Evolutionary conservation across 2,329 filamentous ascomycete genomes (phyloP).

Genomic region (Mollisia scopiformis): DNA sequence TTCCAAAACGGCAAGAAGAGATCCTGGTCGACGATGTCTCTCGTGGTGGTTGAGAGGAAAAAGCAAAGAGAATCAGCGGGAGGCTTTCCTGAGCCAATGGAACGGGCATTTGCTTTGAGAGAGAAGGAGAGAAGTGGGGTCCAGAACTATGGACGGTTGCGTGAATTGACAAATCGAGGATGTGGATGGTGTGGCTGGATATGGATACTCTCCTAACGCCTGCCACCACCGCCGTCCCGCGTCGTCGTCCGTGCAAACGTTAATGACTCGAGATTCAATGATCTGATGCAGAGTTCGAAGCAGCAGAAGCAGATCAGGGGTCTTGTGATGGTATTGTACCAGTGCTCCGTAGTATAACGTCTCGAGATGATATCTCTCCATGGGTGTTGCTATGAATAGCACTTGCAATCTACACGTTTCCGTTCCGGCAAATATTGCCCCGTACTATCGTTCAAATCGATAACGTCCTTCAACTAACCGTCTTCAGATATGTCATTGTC

Average conservation of each 20-base stretch:
- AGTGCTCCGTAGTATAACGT: too few relatives aligned
- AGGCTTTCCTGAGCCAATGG: neutral
- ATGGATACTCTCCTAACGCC: neutral
- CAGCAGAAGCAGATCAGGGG: constrained; percentile 3
- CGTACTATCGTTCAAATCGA: neutral
- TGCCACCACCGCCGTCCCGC: constrained; percentile 1
- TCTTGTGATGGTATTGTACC: constrained; percentile 5
- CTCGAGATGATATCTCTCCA: neutral
- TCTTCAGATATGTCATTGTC: neutral
- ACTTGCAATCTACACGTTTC: constrained; percentile 1
- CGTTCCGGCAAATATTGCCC: neutral
- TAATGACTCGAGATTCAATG: neutral
- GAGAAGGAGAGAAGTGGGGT: neutral
- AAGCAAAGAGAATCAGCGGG: constrained; percentile 1
- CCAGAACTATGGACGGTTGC: neutral
- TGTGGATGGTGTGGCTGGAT: neutral
- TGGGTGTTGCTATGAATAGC: constrained; percentile 5
- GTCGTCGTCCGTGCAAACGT: constrained; percentile 6
- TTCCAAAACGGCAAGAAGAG: neutral
- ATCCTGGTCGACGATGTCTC: constrained; percentile 2
- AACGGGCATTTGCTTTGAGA: neutral
- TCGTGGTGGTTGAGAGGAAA: neutral
- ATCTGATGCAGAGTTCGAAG: neutral
- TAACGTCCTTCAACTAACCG: neutral
- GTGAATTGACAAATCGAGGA: neutral